Percentiles rank a stretch among this genome's conserved stretches.
Evolutionary conservation across 2,329 filamentous ascomycete species (phyloP).

Genomic region (Penicillium sp.): DNA sequence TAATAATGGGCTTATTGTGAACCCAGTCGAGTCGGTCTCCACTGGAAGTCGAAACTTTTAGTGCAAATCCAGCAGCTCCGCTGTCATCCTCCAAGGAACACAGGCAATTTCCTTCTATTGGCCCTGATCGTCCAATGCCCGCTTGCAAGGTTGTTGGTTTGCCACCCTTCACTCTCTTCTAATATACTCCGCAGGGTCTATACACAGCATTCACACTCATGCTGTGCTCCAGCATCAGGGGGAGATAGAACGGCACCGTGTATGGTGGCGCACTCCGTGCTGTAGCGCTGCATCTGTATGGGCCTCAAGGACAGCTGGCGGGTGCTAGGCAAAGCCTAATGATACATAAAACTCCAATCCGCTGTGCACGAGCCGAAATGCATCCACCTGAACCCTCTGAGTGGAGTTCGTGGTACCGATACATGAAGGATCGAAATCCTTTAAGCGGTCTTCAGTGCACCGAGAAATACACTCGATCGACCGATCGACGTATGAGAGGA

Average conservation of each 20-base stretch:
- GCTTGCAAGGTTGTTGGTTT: neutral
- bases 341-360: neutral
- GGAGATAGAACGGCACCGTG: neutral
- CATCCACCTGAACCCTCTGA: neutral
- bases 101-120: neutral
- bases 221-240: neutral
- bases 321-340: neutral
- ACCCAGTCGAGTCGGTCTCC: neutral
- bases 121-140: neutral
- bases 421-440: neutral
- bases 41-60: neutral
- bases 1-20: neutral
- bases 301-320: neutral
- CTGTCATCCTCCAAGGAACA: neutral
- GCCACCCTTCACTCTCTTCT: too few species aligned
- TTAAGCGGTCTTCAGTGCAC: neutral
- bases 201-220: neutral
- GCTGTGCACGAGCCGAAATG: neutral
- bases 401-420: neutral
- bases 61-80: neutral
- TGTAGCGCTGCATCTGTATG: neutral
- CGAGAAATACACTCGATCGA: neutral
- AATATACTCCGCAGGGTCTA: too few species aligned
- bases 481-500: conserved; percentile 2
- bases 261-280: neutral